Base-by-base conservation (phyloP, 192 early-diverging fungal species). In the Entrophospora sp. region DNA sequence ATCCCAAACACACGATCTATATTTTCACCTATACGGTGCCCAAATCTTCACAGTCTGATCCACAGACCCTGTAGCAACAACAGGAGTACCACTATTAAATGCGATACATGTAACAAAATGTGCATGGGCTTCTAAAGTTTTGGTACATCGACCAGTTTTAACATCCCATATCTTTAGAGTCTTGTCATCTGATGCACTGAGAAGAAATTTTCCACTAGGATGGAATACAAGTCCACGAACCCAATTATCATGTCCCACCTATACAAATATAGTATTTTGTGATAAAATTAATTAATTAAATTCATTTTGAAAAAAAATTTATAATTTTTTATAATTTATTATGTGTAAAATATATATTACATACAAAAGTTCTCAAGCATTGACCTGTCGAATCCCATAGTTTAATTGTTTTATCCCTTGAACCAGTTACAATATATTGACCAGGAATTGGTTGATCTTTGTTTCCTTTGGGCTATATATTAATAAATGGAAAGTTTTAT, bases 201-300 rank as follows among this genome's bases (percentile, higher is more conserved):
- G 64, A 3, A 98, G 70, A 61, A 79, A 88, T 64, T 91, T 91
- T 35, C 91, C 93, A 44, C 79, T 85, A 0, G 94, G 89, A 51
- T 93, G 90, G 67, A 94, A 85, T 0, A 83, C 82, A 40, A 97
- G 71, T 36, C 87, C 90, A 37, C 94, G 87, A 10, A 96, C 83
- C 94, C 94, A 96, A 69, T 93, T 94, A 49, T 96, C 93, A 68
- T 96, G 94, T 10, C 94, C 93, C 28, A 81, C 73, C 87, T 89
- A 60, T 16, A 45, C 22, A 69, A n/a, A n/a, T n/a, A n/a, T n/a
- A n/a, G n/a, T n/a, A n/a, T n/a, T n/a, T n/a, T n/a, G n/a, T n/a
- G n/a, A n/a, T 55, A 30, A 44, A 18, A 49, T 48, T 53, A 35
- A 45, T 51, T 48, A 27, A 20, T 57, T 18, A 30, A 43, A 60